phyloP scores from a whole-genome alignment of 805 yeast species.

The Lipomyces starkeyi region DNA sequence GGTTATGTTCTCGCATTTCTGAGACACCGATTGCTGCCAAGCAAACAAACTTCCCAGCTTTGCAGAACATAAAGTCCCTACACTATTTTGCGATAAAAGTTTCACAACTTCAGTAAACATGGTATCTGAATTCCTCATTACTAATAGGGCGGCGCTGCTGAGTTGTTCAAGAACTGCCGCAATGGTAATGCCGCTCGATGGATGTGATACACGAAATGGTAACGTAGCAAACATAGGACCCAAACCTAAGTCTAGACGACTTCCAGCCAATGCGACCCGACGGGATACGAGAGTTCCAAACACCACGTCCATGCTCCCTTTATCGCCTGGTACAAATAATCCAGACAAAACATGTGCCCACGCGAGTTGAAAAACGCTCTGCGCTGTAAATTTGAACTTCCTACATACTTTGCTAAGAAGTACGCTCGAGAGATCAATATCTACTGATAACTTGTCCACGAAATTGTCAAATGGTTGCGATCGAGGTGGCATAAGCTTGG shows the following conservation, averaged over 20 bases:
- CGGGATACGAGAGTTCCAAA: conserved; percentile 37
- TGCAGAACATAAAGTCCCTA: not conserved
- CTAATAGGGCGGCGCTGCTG: not conserved
- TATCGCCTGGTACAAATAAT: not conserved
- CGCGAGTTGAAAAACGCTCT: conserved; percentile 32
- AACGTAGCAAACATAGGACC: conserved; percentile 31
- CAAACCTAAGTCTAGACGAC: conserved; percentile 10
- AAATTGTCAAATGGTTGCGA: not conserved
- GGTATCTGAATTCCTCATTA: conserved; percentile 15
- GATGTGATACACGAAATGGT: conserved; percentile 22
- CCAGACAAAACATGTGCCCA: conserved; percentile 34
- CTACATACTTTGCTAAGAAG: not conserved
- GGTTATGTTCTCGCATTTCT: not conserved
- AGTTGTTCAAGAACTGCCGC: not conserved
- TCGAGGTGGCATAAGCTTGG: conserved; percentile 5
- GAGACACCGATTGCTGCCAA: conserved; percentile 29
- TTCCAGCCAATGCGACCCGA: conserved; percentile 19
- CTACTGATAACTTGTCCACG: conserved; percentile 4
- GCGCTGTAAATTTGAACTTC: conserved; percentile 17
- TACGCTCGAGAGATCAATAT: not conserved
- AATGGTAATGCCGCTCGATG: not conserved
- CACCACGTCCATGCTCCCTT: conserved; percentile 28
- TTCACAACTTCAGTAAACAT: conserved; percentile 12
- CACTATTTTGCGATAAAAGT: not conserved
- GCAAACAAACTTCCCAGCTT: conserved; percentile 20